Evolutionary conservation across 2,329 filamentous ascomycete species (phyloP), one percentile per base, ranked within the genome.

Genomic region (Didymella sp.): DNA sequence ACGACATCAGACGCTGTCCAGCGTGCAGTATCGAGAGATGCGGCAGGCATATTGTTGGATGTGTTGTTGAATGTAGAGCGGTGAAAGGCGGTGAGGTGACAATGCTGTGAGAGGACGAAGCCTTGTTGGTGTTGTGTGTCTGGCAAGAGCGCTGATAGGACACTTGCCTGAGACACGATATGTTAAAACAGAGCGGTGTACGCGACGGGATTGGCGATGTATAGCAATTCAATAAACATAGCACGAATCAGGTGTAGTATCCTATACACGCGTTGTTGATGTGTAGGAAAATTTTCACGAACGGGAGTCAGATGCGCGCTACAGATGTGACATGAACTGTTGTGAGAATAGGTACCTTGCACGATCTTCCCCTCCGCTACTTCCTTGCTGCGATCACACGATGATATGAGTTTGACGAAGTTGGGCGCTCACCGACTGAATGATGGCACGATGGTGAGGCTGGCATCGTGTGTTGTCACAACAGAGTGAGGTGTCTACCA

Each of bases 1-100:
- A 85, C 77, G 31, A 81, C 79, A 68, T 81, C 80, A 50, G 80
- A 67, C 64, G 56, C 51, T 43, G 47, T 60, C 72, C 73, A 76
- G 58, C 72, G 70, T 57, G 51, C 63, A 57, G 30, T 22, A 55
- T 75, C 61, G 58, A 75, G 58, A 30, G 66, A 58, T 31, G 64
- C 67, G 62, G 51, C 56, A 61, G 66, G 60, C 72, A 71, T 73
- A 59, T 57, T 68, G 62, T 56, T 56, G 59, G 50, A 59, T 57
- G 49, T 62, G 40, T 58, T 66, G 51, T 56, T 55, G 55, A 45
- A 17, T 3, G 40, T 38, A 21, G 56, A 59, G 71, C 67, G 69
- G 69, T 71, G 66, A 71, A 62, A 59, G 62, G 72, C 71, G 69
- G 73, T 75, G 72, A 71, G 60, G 64, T 33, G 52, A 63, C 63